phyloP scores from a whole-genome alignment of 2,329 filamentous ascomycete species.

The Talaromyces sp. region DNA sequence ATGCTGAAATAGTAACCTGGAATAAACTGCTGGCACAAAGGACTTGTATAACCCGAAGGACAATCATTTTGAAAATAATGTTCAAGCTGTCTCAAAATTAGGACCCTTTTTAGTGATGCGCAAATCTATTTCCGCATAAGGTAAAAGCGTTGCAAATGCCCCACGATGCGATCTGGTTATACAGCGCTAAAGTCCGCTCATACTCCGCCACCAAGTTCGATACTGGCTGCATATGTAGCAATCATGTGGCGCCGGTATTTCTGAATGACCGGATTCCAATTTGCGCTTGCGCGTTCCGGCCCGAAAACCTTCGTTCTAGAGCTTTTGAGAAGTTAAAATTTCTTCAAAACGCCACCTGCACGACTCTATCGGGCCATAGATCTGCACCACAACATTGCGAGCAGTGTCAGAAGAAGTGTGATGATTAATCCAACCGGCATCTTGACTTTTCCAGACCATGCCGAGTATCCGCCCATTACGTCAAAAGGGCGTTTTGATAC shows the following conservation, averaged over 20 bases:
- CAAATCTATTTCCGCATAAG: not conserved
- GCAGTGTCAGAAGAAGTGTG: not conserved
- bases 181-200: not conserved
- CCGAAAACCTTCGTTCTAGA: not conserved
- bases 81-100: not conserved
- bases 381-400: not conserved
- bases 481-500: not conserved
- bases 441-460: not conserved
- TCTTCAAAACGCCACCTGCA: not conserved
- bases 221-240: not conserved
- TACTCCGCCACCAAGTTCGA: not conserved
- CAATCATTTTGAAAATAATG: not conserved
- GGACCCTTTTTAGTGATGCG: not conserved
- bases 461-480: not conserved
- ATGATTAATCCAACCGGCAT: not conserved
- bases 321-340: not conserved
- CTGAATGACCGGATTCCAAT: not conserved
- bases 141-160: not conserved
- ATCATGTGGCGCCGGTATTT: not conserved
- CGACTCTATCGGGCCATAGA: not conserved
- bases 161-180: not conserved
- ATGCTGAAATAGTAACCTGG: not conserved
- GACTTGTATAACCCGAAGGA: not conserved
- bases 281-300: not conserved
- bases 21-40: not conserved